Evolutionary conservation across 495 filamentous ascomycete genomes (phyloP), one percentile per base, ranked within the genome.

Genomic region (Lasiosphaeria miniovina): DNA sequence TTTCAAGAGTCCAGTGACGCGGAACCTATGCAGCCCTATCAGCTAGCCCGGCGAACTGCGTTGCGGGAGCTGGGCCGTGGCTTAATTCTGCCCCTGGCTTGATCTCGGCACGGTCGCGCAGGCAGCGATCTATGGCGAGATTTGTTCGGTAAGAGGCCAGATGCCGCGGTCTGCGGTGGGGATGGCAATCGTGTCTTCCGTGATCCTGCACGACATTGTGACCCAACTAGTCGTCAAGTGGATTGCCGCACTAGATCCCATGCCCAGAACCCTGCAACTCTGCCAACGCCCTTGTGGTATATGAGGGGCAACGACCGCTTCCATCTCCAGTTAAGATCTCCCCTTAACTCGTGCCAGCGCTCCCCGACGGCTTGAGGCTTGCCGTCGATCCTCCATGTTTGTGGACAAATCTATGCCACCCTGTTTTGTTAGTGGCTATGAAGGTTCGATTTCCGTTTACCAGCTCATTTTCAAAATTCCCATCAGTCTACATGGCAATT

Each of bases 11-110:
- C 63, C 54, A 58, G 60, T 63, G 54, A 63, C 57, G 59, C 52
- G 12, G 34, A 45, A 17, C 52, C 12, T 34, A 62, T 70, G 67
- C 67, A 70, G 67, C 65, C 65, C 65, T 70, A 68, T 65, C 62
- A 61, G 49, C 56, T 61, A 36, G 51, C 38, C 36, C 12, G 48
- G 35, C 12, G 45, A 43, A 61, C 55, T 36, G 38, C 54, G 36
- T 15, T 36, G 32, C 53, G 33, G 43, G 14, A 56, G 36, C 41
- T 15, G 4, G 8, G 54, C 6, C 32, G 40, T 53, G 54, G 34
- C 14, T 55, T 55, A 15, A 35, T 33, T 49, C 32, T 17, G 43
- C 43, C 40, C 43, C 41, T 56, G 8, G 24, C 17, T 17, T n/a
- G 14, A 0, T 8, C 5, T 36, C 54, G 24, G 11, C 24, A 48